Base-by-base conservation (phyloP, 371 early-diverging fungal genomes). In the Batkoa obscura region DNA sequence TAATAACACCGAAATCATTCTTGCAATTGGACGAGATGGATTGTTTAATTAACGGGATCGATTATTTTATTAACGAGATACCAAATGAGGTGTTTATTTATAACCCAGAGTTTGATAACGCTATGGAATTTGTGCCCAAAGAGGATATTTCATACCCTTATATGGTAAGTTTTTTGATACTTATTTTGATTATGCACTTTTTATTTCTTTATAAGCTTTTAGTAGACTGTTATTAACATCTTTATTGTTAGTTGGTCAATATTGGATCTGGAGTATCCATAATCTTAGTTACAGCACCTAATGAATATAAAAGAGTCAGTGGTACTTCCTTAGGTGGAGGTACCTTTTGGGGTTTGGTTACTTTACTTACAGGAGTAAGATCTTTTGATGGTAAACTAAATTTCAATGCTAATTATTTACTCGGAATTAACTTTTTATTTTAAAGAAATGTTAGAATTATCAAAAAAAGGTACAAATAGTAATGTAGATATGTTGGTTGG, bases 311-410 rank as follows among this genome's bases (percentile, higher is more conserved):
- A 61, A 76, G 90, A 53, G 86, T 94, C 59, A 85, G 87, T 64
- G 96, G 93, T 63, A 94, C 94, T 30, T 90, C 91, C 78, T 74
- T 96, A 56, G 97, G 97, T 47, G 97, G 97, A 47, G 97, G 94
- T 55, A 96, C 97, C n/a, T 72, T 94, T 23, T 94, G 94, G 94
- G 97, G 97, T 1, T 69, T 96, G 32, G 66, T 91, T 54, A 80
- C 88, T 2, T 63, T 92, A 53, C 68, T 96, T 59, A 92, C 92
- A 13, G 79, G 84, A 52, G 79, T 78, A 35, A 70, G 71, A 59
- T 79, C 83, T 17, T 96, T 91, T 63, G 95, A 96, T 63, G 79
- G 81, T 81, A 74, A 48, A 51, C 31, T 34, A 13, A 43, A 23
- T 41, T 10, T 23, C 23, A 23, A 23, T 23, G 23, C 23, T 23